Evolutionary conservation across 139 green algal genomes (phyloP), one percentile per base, ranked within the genome.

Genomic region (Chara braunii): DNA sequence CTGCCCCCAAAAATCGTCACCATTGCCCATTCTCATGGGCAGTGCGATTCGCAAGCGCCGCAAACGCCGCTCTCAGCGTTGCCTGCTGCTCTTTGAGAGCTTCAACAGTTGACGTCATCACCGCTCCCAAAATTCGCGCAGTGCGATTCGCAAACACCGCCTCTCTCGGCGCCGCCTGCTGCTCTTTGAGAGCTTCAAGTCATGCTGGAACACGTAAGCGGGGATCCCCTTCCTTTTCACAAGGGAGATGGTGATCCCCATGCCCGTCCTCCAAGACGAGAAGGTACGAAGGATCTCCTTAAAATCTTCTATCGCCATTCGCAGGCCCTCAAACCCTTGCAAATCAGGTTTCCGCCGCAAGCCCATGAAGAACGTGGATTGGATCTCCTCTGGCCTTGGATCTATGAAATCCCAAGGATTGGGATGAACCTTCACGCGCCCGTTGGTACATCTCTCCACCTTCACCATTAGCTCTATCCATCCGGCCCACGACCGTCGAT

Each of bases 401-500:
- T 78, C 52, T 2, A 40, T 42, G 36, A 85, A 69, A 7, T 85
- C 78, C 9, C 83, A 77, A 28, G 85, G 78, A 65, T 83, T 83
- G 0, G 86, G 86, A 8, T 90, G 69, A 52, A 89, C 77, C 34
- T 75, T 72, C 9, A 87, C 69, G 32, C 65, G 6, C 12, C 62
- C 63, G 9, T 34, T 18, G 2, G 71, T 71, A 36, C 73, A 56
- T 50, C 85, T 79, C 58, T 94, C 75, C 48, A 87, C 75, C 33
- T 74, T 64, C 65, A 95, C 65, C 43, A 85, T 72, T n/a, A 84
- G 92, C 51, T 87, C 78, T 44, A 90, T 84, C 83, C 86, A 96
- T 26, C 90, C 90, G 53, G 88, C 80, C 90, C 90, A 96, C 5
- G 78, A 60, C 26, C 81, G 75, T 53, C 90, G 83, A 61, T 94